A percentile compares a stretch with the other conserved stretches of the same genome.
Evolutionary conservation across 306 rosid species (phyloP).

Genomic region (Hylodesmum podocarpum): DNA sequence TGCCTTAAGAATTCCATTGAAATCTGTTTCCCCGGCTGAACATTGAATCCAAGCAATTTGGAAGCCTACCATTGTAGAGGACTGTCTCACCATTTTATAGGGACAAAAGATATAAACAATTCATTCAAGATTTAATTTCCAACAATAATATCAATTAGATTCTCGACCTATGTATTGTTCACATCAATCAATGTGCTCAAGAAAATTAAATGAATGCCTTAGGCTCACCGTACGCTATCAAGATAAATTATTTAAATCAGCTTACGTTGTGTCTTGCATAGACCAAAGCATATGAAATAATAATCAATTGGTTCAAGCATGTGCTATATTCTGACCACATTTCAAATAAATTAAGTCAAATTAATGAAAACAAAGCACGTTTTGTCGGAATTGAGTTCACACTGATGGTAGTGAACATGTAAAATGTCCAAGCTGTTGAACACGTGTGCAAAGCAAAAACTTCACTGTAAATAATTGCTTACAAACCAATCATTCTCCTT

Average conservation of each 20-base stretch:
- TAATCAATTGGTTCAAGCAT: constrained; percentile 34
- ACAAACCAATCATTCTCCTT: background rate
- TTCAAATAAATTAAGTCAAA: background rate
- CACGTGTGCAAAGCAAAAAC: background rate
- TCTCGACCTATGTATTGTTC: background rate
- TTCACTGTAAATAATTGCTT: background rate
- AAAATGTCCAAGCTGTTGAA: constrained; percentile 14
- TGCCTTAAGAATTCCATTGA: background rate
- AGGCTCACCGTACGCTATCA: background rate
- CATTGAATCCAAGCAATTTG: constrained; percentile 63
- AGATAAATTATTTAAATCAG: background rate
- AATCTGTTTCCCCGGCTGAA: constrained; percentile 30
- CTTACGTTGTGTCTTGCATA: background rate
- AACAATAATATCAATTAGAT: background rate
- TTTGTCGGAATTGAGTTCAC: constrained; percentile 9
- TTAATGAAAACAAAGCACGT: background rate
- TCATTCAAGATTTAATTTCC: background rate
- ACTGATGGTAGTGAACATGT: constrained; percentile 5
- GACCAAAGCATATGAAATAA: constrained; percentile 33
- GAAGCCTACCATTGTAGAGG: constrained; percentile 49
- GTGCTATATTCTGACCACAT: constrained; percentile 34
- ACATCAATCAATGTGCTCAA: background rate
- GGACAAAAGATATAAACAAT: background rate
- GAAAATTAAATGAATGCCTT: background rate
- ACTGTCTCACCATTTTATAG: background rate